Conservation (phyloP, 768 basidiomycete genomes). For the Russula vinacea region DNA sequence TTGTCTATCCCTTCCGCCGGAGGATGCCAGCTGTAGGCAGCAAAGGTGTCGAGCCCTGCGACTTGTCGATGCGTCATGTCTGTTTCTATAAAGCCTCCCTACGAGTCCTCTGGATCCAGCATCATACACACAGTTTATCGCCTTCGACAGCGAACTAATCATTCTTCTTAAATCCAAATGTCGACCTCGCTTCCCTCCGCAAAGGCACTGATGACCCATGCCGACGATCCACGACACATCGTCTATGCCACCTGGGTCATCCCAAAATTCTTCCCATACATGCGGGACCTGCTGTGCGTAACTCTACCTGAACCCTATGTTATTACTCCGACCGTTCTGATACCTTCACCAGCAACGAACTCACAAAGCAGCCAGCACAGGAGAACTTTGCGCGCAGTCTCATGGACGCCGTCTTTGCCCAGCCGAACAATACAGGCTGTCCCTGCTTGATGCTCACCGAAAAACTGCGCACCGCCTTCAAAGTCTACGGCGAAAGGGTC, state of each 20-base stretch:
- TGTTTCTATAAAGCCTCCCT: not conserved
- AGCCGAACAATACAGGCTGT: not conserved
- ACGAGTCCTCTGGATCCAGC: not conserved
- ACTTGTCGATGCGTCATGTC: not conserved
- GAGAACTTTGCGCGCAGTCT: slow-evolving; percentile 3
- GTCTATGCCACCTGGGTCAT: not conserved
- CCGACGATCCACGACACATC: slow-evolving; percentile 1
- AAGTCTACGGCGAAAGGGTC: not conserved
- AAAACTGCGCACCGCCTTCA: not conserved
- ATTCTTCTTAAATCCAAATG: not conserved
- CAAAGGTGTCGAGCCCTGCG: not conserved
- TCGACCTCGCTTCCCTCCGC: not conserved
- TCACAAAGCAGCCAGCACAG: slow-evolving; percentile 6
- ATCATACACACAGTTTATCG: not conserved
- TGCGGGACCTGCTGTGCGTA: not conserved
- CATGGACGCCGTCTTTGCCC: not conserved
- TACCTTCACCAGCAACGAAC: not conserved
- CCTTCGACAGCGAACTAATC: not conserved
- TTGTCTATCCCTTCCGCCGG: not conserved
- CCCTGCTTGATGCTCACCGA: not conserved
- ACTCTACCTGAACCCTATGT: not conserved
- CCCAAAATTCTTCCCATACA: not conserved
- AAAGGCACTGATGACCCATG: not conserved
- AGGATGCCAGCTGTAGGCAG: not conserved
- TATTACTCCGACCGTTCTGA: not conserved